A percentile compares a stretch with the other conserved stretches of the same genome.
Evolutionary conservation across 805 yeast species (phyloP).

Genomic region (Zygoascus flipseniorum): DNA sequence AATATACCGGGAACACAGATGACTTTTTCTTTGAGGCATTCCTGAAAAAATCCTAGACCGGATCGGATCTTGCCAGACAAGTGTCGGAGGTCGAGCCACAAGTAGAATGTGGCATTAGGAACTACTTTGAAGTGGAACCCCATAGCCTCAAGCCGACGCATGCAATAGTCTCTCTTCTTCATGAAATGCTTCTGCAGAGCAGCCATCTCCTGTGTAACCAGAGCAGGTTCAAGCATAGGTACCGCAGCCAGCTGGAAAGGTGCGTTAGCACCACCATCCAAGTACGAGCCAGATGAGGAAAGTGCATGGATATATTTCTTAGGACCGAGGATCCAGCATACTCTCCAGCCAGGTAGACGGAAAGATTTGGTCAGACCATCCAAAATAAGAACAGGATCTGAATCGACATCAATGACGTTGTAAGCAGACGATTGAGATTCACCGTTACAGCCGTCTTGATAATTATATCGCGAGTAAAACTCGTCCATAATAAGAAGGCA

Average conservation of each 20-base stretch:
- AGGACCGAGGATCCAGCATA: slow-evolving; percentile 57
- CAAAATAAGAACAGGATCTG: slow-evolving; percentile 50
- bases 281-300: slow-evolving; percentile 49
- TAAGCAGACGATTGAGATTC: slow-evolving; percentile 43
- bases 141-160: slow-evolving; percentile 41
- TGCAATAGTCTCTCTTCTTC: slow-evolving; percentile 48
- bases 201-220: slow-evolving; percentile 44
- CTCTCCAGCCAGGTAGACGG: slow-evolving; percentile 58
- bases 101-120: slow-evolving; percentile 52
- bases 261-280: slow-evolving; percentile 55
- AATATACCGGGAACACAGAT: slow-evolving; percentile 57
- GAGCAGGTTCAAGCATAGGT: slow-evolving; percentile 43
- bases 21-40: slow-evolving; percentile 49
- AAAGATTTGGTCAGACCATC: slow-evolving; percentile 56
- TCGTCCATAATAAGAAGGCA: slow-evolving; percentile 58
- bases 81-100: slow-evolving; percentile 49
- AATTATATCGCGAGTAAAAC: slow-evolving; percentile 51
- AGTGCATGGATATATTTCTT: slow-evolving; percentile 48
- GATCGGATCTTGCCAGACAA: slow-evolving; percentile 49
- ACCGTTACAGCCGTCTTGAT: slow-evolving; percentile 45
- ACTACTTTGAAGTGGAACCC: slow-evolving; percentile 43
- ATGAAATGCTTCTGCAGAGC: slow-evolving; percentile 51
- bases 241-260: slow-evolving; percentile 56
- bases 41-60: slow-evolving; percentile 56
- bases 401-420: slow-evolving; percentile 45